Percentiles rank a stretch among this genome's conserved stretches.
Conservation (phyloP, 1,284 basidiomycete genomes). For the Caloboletus firmus region DNA sequence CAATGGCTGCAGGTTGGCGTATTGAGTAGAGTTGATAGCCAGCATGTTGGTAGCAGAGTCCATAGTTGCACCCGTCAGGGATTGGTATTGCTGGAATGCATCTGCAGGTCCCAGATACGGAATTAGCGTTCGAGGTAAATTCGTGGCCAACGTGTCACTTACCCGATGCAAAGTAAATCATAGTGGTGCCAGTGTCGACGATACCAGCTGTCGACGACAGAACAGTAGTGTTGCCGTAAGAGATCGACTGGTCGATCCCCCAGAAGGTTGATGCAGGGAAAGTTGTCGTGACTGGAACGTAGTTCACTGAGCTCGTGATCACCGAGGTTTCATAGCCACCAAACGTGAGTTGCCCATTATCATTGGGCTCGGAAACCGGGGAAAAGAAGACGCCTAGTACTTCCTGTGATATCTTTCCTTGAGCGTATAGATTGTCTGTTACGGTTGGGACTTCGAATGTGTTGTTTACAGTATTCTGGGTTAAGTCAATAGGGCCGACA, state of each 20-base stretch:
- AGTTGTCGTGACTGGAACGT: slow-evolving; percentile 52
- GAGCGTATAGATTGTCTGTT: slow-evolving; percentile 36
- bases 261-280: slow-evolving; percentile 49
- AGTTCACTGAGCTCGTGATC: slow-evolving; percentile 46
- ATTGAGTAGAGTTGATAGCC: slow-evolving; percentile 38
- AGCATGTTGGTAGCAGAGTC: slow-evolving; percentile 49
- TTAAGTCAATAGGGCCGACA: too few relatives aligned
- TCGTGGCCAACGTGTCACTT: not conserved
- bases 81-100: slow-evolving; percentile 51
- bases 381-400: slow-evolving; percentile 52
- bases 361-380: slow-evolving; percentile 32
- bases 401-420: slow-evolving; percentile 41
- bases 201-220: slow-evolving; percentile 37
- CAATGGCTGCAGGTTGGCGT: slow-evolving; percentile 1
- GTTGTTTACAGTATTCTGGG: not conserved
- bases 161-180: slow-evolving; percentile 43
- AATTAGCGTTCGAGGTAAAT: slow-evolving; percentile 4
- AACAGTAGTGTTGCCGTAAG: slow-evolving; percentile 43
- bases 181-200: slow-evolving; percentile 48
- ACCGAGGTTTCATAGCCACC: slow-evolving; percentile 47
- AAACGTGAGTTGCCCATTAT: slow-evolving; percentile 49
- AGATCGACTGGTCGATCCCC: slow-evolving; percentile 54
- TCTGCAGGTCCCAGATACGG: slow-evolving; percentile 31
- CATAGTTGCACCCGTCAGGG: slow-evolving; percentile 48
- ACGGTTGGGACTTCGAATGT: slow-evolving; percentile 14